phyloP scores from a whole-genome alignment of 129 eudicot species.

The Tagetes erecta region DNA sequence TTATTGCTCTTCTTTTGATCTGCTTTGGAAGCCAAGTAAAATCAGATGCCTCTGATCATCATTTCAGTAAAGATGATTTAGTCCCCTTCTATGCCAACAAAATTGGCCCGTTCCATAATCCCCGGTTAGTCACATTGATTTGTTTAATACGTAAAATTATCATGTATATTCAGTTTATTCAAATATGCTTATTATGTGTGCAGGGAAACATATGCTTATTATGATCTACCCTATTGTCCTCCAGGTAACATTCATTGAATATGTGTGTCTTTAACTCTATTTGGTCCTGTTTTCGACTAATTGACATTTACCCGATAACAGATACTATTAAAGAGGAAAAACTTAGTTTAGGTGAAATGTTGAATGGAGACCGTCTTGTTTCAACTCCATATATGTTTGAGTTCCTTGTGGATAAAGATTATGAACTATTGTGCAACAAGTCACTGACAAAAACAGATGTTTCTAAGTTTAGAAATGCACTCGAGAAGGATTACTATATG shows the following conservation, averaged over 20 bases:
- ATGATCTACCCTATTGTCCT: conserved; percentile 37
- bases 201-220: conserved; percentile 47
- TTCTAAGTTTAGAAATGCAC: conserved; percentile 36
- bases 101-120: conserved; percentile 37
- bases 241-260: conserved; percentile 21
- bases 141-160: background rate
- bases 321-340: conserved; percentile 38
- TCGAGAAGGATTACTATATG: conserved; percentile 51
- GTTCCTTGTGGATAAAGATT: conserved; percentile 41
- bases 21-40: conserved; percentile 30
- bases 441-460: conserved; percentile 46
- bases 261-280: conserved; percentile 1
- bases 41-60: conserved; percentile 41
- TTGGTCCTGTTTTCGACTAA: background rate
- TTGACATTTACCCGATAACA: conserved; percentile 15
- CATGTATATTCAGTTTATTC: background rate
- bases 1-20: conserved; percentile 19
- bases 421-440: conserved; percentile 49
- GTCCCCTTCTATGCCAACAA: conserved; percentile 46
- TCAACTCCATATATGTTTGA: conserved; percentile 41
- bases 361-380: conserved; percentile 54
- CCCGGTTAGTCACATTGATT: conserved; percentile 20
- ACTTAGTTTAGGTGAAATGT: conserved; percentile 43
- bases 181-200: background rate
- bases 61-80: conserved; percentile 34